These are phyloP conservation scores for Chlorella sp. DNA, from an alignment of 139 green algal genomes.

Conservation along the genomic window DNA sequence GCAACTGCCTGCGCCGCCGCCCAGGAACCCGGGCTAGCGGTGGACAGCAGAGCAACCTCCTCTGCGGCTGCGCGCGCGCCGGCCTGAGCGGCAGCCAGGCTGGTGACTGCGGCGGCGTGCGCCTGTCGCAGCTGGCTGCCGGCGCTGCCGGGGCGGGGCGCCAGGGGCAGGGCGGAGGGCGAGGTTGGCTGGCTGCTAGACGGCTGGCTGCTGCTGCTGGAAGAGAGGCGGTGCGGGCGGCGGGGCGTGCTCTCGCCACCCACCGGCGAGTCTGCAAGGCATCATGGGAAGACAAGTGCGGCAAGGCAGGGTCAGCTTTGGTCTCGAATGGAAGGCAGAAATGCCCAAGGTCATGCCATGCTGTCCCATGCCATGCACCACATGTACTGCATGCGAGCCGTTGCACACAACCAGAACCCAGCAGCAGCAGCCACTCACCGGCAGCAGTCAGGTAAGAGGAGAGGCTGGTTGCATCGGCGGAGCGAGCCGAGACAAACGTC, in stretches of 20 bases:
- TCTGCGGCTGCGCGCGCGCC: not conserved
- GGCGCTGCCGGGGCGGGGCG: not conserved
- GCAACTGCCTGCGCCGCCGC: not conserved
- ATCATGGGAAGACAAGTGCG: no score
- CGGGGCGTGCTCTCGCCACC: not conserved
- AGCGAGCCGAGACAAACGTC: not conserved
- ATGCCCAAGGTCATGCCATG: no score
- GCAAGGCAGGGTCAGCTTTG: no score
- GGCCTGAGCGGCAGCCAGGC: not conserved
- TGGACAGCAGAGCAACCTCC: not conserved
- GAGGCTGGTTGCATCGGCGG: not conserved
- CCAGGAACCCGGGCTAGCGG: not conserved
- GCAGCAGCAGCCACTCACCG: not conserved
- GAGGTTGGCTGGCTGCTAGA: not conserved
- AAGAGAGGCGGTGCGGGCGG: not conserved
- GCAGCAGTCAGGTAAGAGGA: not conserved
- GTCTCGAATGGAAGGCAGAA: no score
- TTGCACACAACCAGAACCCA: no score
- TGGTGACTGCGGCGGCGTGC: not conserved
- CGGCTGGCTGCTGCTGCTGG: not conserved
- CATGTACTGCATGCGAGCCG: no score
- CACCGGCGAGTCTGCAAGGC: not conserved
- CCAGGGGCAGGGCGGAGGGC: not conserved
- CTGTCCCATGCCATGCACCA: no score
- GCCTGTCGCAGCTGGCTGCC: not conserved